Evolutionary conservation across 2,329 filamentous ascomycete species (phyloP).

Genomic region (Colletotrichum theobromicola): DNA sequence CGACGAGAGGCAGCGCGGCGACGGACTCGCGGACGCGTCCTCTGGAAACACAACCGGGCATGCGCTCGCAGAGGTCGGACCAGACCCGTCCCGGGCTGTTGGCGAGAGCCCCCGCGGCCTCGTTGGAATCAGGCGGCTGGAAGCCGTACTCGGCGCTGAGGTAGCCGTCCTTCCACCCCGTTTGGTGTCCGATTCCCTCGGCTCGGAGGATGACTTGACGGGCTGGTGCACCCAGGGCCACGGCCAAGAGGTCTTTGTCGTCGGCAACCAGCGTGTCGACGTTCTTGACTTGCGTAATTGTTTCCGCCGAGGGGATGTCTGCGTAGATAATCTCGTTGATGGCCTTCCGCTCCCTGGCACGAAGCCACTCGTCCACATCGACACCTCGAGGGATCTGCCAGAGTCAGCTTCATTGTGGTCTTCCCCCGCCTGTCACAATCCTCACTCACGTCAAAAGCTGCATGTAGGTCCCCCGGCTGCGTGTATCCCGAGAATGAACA

Average conservation of each 20-base stretch:
- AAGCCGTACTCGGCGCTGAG: constrained; percentile 58
- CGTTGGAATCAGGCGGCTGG: constrained; percentile 55
- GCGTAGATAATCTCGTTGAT: constrained; percentile 55
- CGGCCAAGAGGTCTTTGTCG: constrained; percentile 54
- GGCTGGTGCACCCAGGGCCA: constrained; percentile 58
- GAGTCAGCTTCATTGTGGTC: constrained; percentile 13
- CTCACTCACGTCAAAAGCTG: constrained; percentile 40
- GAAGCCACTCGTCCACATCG: constrained; percentile 50
- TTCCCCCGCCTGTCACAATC: fast-evolving
- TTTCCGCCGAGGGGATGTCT: constrained; percentile 44
- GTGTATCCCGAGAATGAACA: constrained; percentile 37
- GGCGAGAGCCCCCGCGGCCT: constrained; percentile 49
- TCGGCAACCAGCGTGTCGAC: constrained; percentile 52
- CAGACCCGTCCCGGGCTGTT: constrained; percentile 57
- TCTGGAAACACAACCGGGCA: constrained; percentile 55
- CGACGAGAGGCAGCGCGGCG: constrained; percentile 51
- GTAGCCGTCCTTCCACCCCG: constrained; percentile 59
- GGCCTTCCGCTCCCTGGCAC: constrained; percentile 49
- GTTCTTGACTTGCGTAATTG: constrained; percentile 45
- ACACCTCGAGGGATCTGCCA: constrained; percentile 49
- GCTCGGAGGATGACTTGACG: constrained; percentile 58
- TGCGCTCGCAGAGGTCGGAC: constrained; percentile 58
- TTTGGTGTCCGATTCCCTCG: constrained; percentile 54
- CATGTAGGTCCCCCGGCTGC: constrained; percentile 32
- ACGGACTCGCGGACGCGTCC: constrained; percentile 56